Percentiles rank a stretch among this genome's conserved stretches.
These are phyloP conservation scores for Aquilaria agallochum DNA, from an alignment of 441 rosid species.

Conservation along the genomic window DNA sequence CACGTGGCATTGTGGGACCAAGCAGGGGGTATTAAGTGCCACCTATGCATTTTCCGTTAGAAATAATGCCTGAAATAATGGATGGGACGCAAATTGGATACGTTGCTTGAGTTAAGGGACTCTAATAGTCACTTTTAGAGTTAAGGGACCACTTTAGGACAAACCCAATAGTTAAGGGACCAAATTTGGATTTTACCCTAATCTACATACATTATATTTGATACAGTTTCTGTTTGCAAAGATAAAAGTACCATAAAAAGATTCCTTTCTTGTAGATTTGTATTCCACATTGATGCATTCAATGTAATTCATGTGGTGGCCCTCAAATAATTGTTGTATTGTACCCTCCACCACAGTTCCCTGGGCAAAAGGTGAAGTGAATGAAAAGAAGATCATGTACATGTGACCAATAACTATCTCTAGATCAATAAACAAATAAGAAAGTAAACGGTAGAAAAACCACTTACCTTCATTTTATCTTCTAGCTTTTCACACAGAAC, in stretches of 20 bases:
- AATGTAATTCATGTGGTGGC: conserved; percentile 76
- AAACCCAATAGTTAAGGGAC: too few species aligned
- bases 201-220: too few species aligned
- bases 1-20: too few species aligned
- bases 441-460: conserved; percentile 2
- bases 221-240: too few species aligned
- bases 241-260: conserved; percentile 51
- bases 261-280: conserved; percentile 73
- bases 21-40: too few species aligned
- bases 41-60: too few species aligned
- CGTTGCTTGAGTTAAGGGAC: too few species aligned
- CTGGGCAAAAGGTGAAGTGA: conserved; percentile 19
- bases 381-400: background rate
- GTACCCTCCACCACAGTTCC: conserved; percentile 85
- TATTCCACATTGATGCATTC: conserved; percentile 78
- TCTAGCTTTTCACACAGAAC: conserved; percentile 77
- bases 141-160: too few species aligned
- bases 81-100: too few species aligned
- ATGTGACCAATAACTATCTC: background rate
- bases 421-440: background rate
- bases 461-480: conserved; percentile 67
- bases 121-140: too few species aligned
- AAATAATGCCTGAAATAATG: too few species aligned
- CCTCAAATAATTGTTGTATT: conserved; percentile 71
- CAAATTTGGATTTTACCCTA: too few species aligned